A percentile compares a stretch with the other conserved stretches of the same genome.
Conservation (phyloP, 2,329 filamentous ascomycete genomes). For the Arthrobotrys iridis region DNA sequence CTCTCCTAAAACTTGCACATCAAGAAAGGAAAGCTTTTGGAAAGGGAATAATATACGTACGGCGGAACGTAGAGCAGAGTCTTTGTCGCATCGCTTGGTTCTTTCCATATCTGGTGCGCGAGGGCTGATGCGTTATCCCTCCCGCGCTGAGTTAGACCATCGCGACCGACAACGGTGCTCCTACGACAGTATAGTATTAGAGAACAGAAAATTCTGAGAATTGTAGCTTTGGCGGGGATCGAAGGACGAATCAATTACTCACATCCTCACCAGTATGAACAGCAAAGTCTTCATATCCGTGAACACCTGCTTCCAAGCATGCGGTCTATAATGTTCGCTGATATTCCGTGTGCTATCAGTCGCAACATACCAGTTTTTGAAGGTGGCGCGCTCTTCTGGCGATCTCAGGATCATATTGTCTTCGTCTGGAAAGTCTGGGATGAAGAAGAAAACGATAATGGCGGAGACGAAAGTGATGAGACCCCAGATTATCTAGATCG, state of each 20-base stretch:
- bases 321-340: constrained; percentile 20
- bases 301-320: constrained; percentile 26
- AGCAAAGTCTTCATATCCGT: constrained; percentile 30
- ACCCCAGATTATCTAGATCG: constrained; percentile 27
- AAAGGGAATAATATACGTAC: constrained; percentile 16
- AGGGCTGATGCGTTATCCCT: not conserved
- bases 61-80: constrained; percentile 16
- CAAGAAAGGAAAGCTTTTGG: not conserved
- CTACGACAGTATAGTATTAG: not conserved
- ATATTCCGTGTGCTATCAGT: constrained; percentile 20
- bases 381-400: not conserved
- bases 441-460: constrained; percentile 1
- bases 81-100: not conserved
- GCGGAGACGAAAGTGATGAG: constrained; percentile 4
- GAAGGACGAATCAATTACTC: no score
- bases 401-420: constrained; percentile 10
- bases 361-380: constrained; percentile 28
- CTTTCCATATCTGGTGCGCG: not conserved
- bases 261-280: constrained; percentile 20
- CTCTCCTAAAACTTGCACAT: not conserved
- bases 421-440: constrained; percentile 24
- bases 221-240: no score
- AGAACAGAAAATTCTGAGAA: no score
- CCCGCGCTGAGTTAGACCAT: not conserved
- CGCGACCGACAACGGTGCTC: constrained; percentile 3